Evolutionary conservation across 108 stramenopile genomes (phyloP), one percentile per base, ranked within the genome.

Genomic region (Bacterosira constricta): DNA sequence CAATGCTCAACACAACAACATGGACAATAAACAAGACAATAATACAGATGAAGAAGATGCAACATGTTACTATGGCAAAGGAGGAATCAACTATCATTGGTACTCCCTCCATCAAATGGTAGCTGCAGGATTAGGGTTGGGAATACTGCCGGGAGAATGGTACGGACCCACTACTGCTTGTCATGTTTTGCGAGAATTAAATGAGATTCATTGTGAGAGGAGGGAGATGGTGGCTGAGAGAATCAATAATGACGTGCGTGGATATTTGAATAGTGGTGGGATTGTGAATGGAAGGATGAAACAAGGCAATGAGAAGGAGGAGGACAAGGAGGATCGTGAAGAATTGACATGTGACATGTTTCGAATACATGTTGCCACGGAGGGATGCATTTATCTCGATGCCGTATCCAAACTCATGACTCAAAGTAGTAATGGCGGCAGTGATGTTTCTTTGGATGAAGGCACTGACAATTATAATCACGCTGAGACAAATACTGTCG

Each of bases 61-160:
- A 30, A 47, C 13, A 11, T 53, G 20, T n/a, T 31, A 44, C 31
- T 54, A 60, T 10, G 56, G 51, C 7, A 31, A 63, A 8, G 61
- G 55, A 35, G 69, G 61, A 4, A 29, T 69, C 11, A 10, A 47
- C 0, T 27, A 77, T 49, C 66, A 79, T 45, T 75, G 79, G 79
- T 95, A 90, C 76, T 90, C 90, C 1, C 61, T 92, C 25, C 92
- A 94, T 60, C 91, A 94, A 58, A 94, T 96, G 90, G 86, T 89
- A 4, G 92, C 92, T 10, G 86, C 88, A 7, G 95, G 92, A 34
- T 46, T 90, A 17, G 77, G 85, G 31, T 69, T 83, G 50, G 88
- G 93, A 53, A 80, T 83, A 9, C 58, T 96, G 8, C 92, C 92
- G 10, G 95, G 95, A 39, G 95, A 96, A 66, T 96, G 95, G 95